Base-by-base conservation (phyloP, 1,284 basidiomycete species). In the Austroboletus niveus region DNA sequence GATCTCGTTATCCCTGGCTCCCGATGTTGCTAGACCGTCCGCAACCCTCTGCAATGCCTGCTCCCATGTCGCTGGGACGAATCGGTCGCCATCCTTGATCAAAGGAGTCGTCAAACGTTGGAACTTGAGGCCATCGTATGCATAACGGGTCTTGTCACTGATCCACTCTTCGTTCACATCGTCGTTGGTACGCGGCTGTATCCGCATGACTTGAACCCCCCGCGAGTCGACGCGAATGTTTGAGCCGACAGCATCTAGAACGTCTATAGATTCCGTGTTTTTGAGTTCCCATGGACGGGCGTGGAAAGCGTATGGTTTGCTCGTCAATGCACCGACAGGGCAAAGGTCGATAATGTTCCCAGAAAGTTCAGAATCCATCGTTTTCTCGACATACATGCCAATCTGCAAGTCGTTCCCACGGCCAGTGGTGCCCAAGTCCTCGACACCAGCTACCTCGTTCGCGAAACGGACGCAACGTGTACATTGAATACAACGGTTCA, bases 151-250 rank as follows among this genome's bases (percentile, higher is more conserved):
- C 82, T 99, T 99, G 82, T 99, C 96, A 72, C 85, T 95, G 72
- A 99, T 97, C 96, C 97, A 99, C 73, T 99, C 97, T 77, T 99
- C 97, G 72, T 99, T 99, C 56, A 99, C 88, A 61, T 98, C 93
- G 72, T 99, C 96, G 71, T 99, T 99, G 53, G 93, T 89, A 63
- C 90, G 85, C 4, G 97, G 97, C 68, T 97, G 93, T 62, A 99
- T 83, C 45, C 96, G 88, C 94, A 99, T 99, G 57, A 99, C 96
- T 70, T 94, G 86, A 10, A 96, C 87, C 51, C 95, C 95, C 40
- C 96, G 85, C 48, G 95, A 97, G 73, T 99, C 96, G 56, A 99
- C 82, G 49, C 94, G 89, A 69, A 99, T 98, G 75, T 98, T 99
- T 61, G 92, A 94, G 36, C 97, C 97, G 48, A 99, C 76, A n/a